Conservation (phyloP, 2,329 filamentous ascomycete genomes). For the Fusarium illudens region DNA sequence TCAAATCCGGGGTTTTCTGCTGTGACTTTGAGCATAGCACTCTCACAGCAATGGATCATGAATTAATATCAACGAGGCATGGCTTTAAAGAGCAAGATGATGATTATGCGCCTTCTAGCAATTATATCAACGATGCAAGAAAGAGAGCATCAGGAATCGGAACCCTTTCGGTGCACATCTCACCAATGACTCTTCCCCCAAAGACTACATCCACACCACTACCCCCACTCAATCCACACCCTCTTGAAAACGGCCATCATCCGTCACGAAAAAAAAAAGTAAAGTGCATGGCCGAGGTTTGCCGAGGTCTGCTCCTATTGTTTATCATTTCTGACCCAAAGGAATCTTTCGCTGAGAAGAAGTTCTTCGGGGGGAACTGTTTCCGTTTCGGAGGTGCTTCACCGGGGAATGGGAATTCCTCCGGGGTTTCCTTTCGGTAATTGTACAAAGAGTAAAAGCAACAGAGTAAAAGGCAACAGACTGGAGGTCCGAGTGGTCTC, state of each 20-base stretch:
- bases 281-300: conserved; percentile 32
- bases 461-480: neutral
- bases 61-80: neutral
- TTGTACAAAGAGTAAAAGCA: neutral
- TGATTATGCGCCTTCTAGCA: neutral
- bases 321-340: neutral
- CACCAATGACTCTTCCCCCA: conserved; percentile 25
- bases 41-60: neutral
- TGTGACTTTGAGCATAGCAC: no score
- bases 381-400: conserved; percentile 25
- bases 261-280: conserved; percentile 6
- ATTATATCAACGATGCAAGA: neutral
- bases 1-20: neutral
- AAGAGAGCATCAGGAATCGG: neutral
- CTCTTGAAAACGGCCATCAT: conserved; percentile 14
- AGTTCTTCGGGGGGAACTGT: neutral
- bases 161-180: neutral
- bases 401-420: conserved; percentile 3
- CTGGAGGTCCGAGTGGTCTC: neutral
- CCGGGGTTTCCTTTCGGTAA: neutral
- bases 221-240: neutral
- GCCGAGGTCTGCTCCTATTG: conserved; percentile 26
- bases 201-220: neutral
- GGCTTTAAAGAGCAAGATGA: no score
- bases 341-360: neutral